Evolutionary conservation across 169 alveolate species (phyloP), one percentile per base, ranked within the genome.

Genomic region (Plasmodium inui): DNA sequence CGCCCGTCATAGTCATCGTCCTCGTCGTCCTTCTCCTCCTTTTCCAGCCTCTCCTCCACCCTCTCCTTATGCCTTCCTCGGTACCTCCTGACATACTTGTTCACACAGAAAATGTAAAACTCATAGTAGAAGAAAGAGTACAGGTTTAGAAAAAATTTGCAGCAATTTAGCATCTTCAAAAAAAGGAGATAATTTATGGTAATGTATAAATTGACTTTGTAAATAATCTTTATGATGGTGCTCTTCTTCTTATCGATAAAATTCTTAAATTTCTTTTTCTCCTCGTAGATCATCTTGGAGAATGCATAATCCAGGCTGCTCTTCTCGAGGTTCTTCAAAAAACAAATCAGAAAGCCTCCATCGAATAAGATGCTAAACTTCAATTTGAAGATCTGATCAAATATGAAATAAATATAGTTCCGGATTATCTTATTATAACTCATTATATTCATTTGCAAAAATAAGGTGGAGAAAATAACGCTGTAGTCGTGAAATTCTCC

Each of bases 261-360:
- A 89, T 73, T 89, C 37, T 55, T 79, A 22, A 46, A 57, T 22
- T 28, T 57, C 17, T 89, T 79, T 39, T 78, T 79, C 44, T 78
- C 94, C 22, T 89, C 83, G 37, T 79, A 61, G 19, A 79, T 12
- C 41, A 89, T 89, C 46, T 89, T 89, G 28, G 89, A 79, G 67
- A 61, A 89, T 14, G 94, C 94, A 89, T 79, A 89, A 79, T 89
- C 94, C 28, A 57, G 19, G 34, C 94, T 89, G 82, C 94, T 89
- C 32, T 89, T 89, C 37, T 89, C 94, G 12, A 89, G 34, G 82
- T 89, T 89, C 34, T 89, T 89, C 82, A 89, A 78, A 89, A 89
- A 89, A 22, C 76, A 79, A 26, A 41, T n/a, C 22, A 89, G 53
- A 67, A 61, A 89, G 0, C 3, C 30, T 17, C 61, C 34, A 19